Conservation (phyloP, 495 filamentous ascomycete species). For the Clohesyomyces aquaticus region DNA sequence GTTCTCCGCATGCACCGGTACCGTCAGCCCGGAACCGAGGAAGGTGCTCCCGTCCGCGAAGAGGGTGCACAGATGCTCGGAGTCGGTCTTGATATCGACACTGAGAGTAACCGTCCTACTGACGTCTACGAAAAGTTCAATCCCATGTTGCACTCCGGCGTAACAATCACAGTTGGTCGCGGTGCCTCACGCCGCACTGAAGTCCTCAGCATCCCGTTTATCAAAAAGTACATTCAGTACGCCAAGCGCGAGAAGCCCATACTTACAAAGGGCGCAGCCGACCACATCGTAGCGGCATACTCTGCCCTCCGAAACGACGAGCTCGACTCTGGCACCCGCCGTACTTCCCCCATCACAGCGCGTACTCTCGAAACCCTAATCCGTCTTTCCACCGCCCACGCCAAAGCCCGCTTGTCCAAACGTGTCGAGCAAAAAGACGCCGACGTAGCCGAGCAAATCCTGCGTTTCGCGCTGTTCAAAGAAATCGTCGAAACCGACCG, state of each 20-base stretch:
- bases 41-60: slow-evolving; percentile 93
- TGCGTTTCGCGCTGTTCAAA: slow-evolving; percentile 97
- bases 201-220: slow-evolving; percentile 96
- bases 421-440: slow-evolving; percentile 93
- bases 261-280: slow-evolving; percentile 88
- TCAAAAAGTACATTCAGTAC: slow-evolving; percentile 99
- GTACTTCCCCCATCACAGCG: slow-evolving; percentile 92
- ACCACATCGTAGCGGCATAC: slow-evolving; percentile 91
- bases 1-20: slow-evolving; percentile 98
- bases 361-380: slow-evolving; percentile 98
- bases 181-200: slow-evolving; percentile 76
- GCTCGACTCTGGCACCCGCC: slow-evolving; percentile 88
- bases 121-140: slow-evolving; percentile 98
- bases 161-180: slow-evolving; percentile 73
- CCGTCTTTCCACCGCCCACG: slow-evolving; percentile 93
- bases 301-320: slow-evolving; percentile 94
- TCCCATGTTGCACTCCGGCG: slow-evolving; percentile 90
- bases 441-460: slow-evolving; percentile 81
- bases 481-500: slow-evolving; percentile 90
- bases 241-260: slow-evolving; percentile 91
- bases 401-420: slow-evolving; percentile 88
- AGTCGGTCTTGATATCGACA: slow-evolving; percentile 81
- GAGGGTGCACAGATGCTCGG: slow-evolving; percentile 81
- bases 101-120: slow-evolving; percentile 70
- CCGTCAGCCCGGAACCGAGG: slow-evolving; percentile 89